Percentiles rank a stretch among this genome's conserved stretches.
Conservation (phyloP, 306 rosid genomes). For the Ziziphus jujuba region DNA sequence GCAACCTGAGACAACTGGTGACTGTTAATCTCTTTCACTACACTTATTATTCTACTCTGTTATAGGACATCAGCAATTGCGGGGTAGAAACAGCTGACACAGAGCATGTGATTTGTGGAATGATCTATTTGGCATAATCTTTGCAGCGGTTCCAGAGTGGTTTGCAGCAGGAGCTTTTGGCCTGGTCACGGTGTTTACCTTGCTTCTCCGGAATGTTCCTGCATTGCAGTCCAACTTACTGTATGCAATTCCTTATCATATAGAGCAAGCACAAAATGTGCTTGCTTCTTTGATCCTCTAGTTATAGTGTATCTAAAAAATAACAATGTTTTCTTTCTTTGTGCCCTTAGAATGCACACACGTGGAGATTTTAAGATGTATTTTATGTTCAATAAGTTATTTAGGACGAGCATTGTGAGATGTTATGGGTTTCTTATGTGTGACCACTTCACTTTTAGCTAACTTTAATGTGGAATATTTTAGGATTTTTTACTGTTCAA, state of each 20-base stretch:
- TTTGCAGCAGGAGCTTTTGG: conserved; percentile 94
- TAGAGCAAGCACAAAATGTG: not conserved
- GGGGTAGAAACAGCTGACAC: not conserved
- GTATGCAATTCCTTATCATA: conserved; percentile 43
- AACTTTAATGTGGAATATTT: not conserved
- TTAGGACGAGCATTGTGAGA: not conserved
- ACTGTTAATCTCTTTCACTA: conserved; percentile 24
- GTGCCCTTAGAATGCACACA: not conserved
- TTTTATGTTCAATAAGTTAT: not conserved
- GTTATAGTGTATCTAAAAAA: conserved; percentile 6
- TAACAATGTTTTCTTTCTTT: not conserved
- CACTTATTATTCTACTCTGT: not conserved
- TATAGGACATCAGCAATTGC: not conserved
- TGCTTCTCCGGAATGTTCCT: conserved; percentile 91
- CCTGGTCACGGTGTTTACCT: conserved; percentile 79
- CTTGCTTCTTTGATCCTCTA: conserved; percentile 4
- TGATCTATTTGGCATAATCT: conserved; percentile 16
- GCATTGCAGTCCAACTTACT: conserved; percentile 77
- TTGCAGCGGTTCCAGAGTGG: conserved; percentile 96
- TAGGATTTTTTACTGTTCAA: not conserved
- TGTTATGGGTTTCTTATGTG: not conserved
- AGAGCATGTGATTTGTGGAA: conserved; percentile 17
- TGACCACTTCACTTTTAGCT: not conserved
- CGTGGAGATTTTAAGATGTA: not conserved
- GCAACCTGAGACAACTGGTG: conserved; percentile 92